phyloP scores from a whole-genome alignment of 2,329 filamentous ascomycete species.

The Cladosporium sp. region DNA sequence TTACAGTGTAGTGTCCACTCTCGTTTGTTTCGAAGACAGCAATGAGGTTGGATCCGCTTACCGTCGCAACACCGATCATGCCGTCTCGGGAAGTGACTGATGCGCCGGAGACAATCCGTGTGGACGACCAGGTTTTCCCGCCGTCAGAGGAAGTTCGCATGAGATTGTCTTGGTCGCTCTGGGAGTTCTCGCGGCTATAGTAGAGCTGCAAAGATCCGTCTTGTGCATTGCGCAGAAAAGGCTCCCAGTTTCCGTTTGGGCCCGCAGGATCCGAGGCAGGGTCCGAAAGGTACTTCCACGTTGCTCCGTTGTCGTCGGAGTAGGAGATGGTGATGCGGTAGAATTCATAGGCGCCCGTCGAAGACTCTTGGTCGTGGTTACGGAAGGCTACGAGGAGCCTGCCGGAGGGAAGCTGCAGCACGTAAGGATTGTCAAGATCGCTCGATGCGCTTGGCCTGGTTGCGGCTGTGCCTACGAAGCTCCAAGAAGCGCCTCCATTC shows the following conservation, averaged over 20 bases:
- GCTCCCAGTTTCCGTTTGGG: slow-evolving; percentile 50
- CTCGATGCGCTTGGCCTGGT: slow-evolving; percentile 27
- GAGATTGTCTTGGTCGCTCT: slow-evolving; percentile 47
- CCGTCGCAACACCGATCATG: slow-evolving; percentile 47
- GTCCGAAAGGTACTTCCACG: slow-evolving; percentile 40
- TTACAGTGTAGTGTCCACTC: slow-evolving; percentile 40
- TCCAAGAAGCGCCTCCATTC: slow-evolving; percentile 30
- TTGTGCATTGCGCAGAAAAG: slow-evolving; percentile 44
- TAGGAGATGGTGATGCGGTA: slow-evolving; percentile 49
- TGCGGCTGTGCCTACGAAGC: slow-evolving; percentile 27
- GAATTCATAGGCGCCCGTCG: slow-evolving; percentile 28
- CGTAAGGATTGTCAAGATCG: slow-evolving; percentile 39
- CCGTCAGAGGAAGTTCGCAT: slow-evolving; percentile 45
- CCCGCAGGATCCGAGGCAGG: slow-evolving; percentile 25
- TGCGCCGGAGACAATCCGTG: slow-evolving; percentile 41
- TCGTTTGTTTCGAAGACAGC: slow-evolving; percentile 48
- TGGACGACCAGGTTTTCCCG: slow-evolving; percentile 43
- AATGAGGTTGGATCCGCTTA: slow-evolving; percentile 36
- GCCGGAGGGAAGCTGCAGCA: slow-evolving; percentile 39
- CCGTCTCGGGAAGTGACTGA: slow-evolving; percentile 45
- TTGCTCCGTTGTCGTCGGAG: slow-evolving; percentile 46
- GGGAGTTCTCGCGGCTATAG: slow-evolving; percentile 47
- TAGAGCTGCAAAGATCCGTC: slow-evolving; percentile 48
- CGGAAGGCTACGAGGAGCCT: slow-evolving; percentile 39
- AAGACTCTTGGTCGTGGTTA: slow-evolving; percentile 36